Conservation (phyloP, 805 yeast genomes). For the Pichia californica region DNA sequence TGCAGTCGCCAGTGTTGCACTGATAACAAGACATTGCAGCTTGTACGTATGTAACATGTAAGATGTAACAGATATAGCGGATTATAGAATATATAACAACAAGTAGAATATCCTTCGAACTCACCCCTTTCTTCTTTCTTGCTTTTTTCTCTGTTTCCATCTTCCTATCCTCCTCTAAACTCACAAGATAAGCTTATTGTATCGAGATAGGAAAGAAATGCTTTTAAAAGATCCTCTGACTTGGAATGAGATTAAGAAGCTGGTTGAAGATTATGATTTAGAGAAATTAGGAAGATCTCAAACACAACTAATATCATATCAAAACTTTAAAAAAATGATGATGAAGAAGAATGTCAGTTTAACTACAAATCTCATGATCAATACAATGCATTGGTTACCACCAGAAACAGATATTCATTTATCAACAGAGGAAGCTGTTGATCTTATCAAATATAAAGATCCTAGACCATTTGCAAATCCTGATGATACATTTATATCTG, state of each 20-base stretch:
- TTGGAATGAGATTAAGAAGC: constrained; percentile 38
- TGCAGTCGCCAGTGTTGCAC: too few species aligned
- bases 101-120: too few species aligned
- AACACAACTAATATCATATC: constrained; percentile 38
- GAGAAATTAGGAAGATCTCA: constrained; percentile 44
- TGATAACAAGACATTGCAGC: too few species aligned
- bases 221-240: constrained; percentile 31
- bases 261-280: constrained; percentile 37
- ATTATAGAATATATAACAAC: too few species aligned
- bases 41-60: too few species aligned
- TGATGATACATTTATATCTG: constrained; percentile 39
- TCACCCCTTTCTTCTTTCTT: too few species aligned
- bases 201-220: neutral
- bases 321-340: constrained; percentile 38
- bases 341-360: constrained; percentile 32
- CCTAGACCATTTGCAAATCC: constrained; percentile 36
- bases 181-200: too few species aligned
- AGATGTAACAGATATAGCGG: too few species aligned
- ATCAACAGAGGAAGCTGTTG: constrained; percentile 7
- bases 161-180: too few species aligned
- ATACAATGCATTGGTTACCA: constrained; percentile 46
- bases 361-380: constrained; percentile 41
- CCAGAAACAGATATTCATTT: constrained; percentile 15
- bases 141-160: too few species aligned
- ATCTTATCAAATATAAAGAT: constrained; percentile 26